Evolutionary conservation across 177 flowering plant species (phyloP).

Genomic region (Telopea speciosissima): DNA sequence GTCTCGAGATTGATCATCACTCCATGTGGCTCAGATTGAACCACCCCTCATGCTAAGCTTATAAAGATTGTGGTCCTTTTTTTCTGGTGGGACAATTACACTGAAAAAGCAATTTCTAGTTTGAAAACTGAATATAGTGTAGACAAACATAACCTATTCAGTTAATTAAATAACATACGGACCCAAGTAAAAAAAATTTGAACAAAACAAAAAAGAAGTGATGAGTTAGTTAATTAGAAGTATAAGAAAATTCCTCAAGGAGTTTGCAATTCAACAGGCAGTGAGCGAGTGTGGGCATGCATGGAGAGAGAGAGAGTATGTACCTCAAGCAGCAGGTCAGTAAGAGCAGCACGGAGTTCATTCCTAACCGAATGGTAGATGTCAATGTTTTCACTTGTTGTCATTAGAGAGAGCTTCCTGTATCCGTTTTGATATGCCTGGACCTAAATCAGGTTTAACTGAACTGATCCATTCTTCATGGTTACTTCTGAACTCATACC

Average conservation of each 20-base stretch:
- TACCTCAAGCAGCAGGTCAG: slow-evolving; percentile 72
- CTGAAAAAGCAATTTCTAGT: too few species aligned
- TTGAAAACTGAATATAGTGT: not conserved
- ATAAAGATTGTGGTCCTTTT: too few species aligned
- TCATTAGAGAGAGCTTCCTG: slow-evolving; percentile 59
- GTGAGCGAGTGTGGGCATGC: not conserved
- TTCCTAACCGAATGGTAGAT: slow-evolving; percentile 35
- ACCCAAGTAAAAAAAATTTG: too few species aligned
- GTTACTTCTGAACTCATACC: slow-evolving; percentile 84
- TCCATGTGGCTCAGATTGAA: too few species aligned
- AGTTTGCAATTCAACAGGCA: not conserved
- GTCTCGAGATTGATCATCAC: too few species aligned
- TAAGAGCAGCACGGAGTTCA: slow-evolving; percentile 61
- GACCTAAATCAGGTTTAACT: slow-evolving; percentile 71
- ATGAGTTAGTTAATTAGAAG: too few species aligned
- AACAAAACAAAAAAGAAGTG: too few species aligned
- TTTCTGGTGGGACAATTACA: too few species aligned
- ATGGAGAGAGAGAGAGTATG: slow-evolving; percentile 2
- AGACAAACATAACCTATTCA: not conserved
- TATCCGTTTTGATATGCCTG: slow-evolving; percentile 67
- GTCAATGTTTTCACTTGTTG: slow-evolving; percentile 48
- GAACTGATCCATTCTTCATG: slow-evolving; percentile 76
- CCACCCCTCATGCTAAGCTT: too few species aligned
- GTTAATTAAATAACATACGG: not conserved
- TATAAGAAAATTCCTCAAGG: too few species aligned